Percentiles rank a stretch among this genome's conserved stretches.
Conservation (phyloP, 148 eudicot genomes). For the Diospyros lotus region DNA sequence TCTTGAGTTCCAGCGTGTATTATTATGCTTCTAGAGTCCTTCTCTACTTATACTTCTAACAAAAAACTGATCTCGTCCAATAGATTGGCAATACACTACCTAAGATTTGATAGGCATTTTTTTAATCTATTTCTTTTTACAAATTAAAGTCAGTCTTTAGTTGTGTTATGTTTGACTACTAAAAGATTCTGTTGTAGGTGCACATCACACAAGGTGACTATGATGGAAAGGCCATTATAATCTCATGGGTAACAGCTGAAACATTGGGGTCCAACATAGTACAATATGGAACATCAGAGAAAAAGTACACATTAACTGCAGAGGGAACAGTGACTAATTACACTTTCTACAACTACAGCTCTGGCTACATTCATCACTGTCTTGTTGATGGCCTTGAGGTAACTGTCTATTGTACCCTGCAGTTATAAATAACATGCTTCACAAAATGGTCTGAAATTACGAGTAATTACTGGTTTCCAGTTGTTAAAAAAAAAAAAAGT, state of each 20-base stretch:
- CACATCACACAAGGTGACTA: constrained; percentile 98
- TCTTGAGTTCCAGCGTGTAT: too few species aligned
- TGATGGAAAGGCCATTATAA: constrained; percentile 84
- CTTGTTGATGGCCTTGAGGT: constrained; percentile 78
- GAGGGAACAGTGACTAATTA: constrained; percentile 65
- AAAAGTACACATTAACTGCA: constrained; percentile 47
- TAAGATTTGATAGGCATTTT: background rate
- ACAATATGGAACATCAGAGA: constrained; percentile 71
- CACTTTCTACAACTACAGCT: constrained; percentile 69
- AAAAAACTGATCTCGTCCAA: too few species aligned
- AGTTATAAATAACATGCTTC: background rate
- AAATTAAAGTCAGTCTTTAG: background rate
- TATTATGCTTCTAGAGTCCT: too few species aligned
- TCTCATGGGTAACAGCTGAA: constrained; percentile 89
- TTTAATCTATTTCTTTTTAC: background rate
- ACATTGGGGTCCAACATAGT: constrained; percentile 76
- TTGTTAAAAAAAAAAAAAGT: background rate
- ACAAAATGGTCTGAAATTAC: background rate
- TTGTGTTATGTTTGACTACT: background rate
- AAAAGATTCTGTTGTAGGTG: constrained; percentile 40
- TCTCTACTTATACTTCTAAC: too few species aligned
- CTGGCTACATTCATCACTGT: constrained; percentile 89
- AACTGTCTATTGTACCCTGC: constrained; percentile 8
- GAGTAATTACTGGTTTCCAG: background rate
- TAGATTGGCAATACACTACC: background rate